phyloP scores from a whole-genome alignment of 2,329 filamentous ascomycete species.

The Sporothrix pseudoabietina region DNA sequence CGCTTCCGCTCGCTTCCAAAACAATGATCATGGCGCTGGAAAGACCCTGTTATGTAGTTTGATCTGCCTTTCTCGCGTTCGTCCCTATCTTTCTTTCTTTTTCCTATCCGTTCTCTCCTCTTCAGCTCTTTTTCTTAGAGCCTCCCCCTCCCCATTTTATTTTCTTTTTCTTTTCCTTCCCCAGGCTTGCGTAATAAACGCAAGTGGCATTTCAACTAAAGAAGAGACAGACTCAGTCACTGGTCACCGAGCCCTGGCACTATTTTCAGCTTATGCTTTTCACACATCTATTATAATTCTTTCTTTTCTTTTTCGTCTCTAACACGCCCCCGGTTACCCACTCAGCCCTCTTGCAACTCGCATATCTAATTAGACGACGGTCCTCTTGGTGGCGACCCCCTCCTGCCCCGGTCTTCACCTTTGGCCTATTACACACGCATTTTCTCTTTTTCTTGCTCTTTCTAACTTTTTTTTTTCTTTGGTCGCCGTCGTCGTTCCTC shows the following conservation, averaged over 20 bases:
- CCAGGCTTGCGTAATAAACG: neutral
- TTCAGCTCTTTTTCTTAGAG: neutral
- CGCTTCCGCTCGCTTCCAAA: conserved; percentile 1
- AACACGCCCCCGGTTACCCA: neutral
- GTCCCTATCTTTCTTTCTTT: neutral
- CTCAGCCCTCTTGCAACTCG: conserved; percentile 22
- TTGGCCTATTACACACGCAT: neutral
- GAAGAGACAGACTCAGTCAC: neutral
- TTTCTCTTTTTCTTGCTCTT: conserved; percentile 10
- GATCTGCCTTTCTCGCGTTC: conserved; percentile 4
- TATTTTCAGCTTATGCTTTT: conserved; percentile 18
- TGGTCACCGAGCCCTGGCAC: neutral
- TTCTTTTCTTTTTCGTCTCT: conserved; percentile 16
- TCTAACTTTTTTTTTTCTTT: neutral
- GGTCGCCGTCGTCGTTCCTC: neutral
- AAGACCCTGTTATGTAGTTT: neutral
- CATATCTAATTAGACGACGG: conserved; percentile 26
- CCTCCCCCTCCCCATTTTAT: too few species aligned
- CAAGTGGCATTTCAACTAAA: neutral
- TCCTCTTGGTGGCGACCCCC: neutral
- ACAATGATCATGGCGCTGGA: neutral
- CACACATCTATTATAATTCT: neutral
- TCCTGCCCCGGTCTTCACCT: neutral
- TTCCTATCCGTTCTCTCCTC: neutral
- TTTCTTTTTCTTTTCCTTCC: neutral